Evolutionary conservation across 441 rosid species (phyloP).

Genomic region (Pelargonium australe): DNA sequence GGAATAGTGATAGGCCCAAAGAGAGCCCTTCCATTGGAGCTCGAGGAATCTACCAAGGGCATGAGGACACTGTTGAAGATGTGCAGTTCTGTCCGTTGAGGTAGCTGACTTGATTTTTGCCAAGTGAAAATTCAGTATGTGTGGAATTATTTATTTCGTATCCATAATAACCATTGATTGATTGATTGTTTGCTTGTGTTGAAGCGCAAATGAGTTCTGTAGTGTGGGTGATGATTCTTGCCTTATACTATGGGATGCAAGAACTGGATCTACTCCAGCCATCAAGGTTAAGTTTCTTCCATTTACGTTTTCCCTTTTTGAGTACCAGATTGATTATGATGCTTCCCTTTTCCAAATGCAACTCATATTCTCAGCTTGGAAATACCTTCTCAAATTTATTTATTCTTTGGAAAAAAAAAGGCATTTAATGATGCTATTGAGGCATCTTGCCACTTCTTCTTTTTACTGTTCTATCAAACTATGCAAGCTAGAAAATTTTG

Average conservation of each 20-base stretch:
- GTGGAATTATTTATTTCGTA: background rate
- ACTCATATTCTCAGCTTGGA: no score
- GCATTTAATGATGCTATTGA: no score
- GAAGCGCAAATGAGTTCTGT: conserved; percentile 91
- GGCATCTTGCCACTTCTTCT: background rate
- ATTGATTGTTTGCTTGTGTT: conserved; percentile 10
- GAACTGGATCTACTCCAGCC: conserved; percentile 64
- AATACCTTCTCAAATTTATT: no score
- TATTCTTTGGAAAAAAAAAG: no score
- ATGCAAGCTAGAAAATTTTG: background rate
- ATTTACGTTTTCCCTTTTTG: background rate
- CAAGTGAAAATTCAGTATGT: background rate
- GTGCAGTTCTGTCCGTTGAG: conserved; percentile 92
- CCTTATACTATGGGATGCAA: conserved; percentile 99
- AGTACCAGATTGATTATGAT: background rate
- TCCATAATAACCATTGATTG: conserved; percentile 5
- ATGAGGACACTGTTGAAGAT: conserved; percentile 96
- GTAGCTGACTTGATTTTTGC: conserved; percentile 32
- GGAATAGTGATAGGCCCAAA: conserved; percentile 48
- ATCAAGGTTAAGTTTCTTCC: conserved; percentile 47
- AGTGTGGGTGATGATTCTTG: conserved; percentile 99
- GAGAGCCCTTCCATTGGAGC: conserved; percentile 79
- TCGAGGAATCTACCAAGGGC: conserved; percentile 83
- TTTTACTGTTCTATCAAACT: background rate
- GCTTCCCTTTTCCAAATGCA: no score